Evolutionary conservation across 371 early-diverging fungal species (phyloP), one percentile per base, ranked within the genome.

Genomic region (Rhizopus sp.): DNA sequence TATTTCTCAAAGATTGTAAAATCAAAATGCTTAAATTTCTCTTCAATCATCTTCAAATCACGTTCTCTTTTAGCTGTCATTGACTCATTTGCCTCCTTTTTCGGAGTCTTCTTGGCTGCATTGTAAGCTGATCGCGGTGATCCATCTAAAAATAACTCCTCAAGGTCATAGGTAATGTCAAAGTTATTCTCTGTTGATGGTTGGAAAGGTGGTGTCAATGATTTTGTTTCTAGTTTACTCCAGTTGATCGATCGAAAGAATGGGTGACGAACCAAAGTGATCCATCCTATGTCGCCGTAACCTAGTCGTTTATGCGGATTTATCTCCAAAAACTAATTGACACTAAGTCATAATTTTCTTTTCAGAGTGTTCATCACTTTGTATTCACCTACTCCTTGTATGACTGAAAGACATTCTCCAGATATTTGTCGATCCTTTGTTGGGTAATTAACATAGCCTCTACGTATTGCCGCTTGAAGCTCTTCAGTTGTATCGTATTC

Each of bases 111-210:
- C 50, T 44, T 62, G 8, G 23, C 45, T 38, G 60, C 57, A 23
- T 53, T 49, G 9, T 51, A 60, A 12, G 52, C 38, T 38, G 65
- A 57, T 23, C 92, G 75, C 0, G 93, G 90, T 52, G 91, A 89
- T 31, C 94, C 92, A 62, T 96, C 97, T 32, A 94, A 74, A 35
- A 96, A 67, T 35, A 95, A 73, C 57, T 98, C 96, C 54, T 97
- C 96, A 32, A 96, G 69, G 58, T 97, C 97, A 71, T 93, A 91
- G 4, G 93, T 93, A 3, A 93, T 89, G 73, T 98, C 97, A 78
- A 97, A 98, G 54, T 93, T 92, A 38, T 80, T 81, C 46, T 91
- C 86, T 35, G 83, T 73, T 31, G 83, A 61, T 16, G 85, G 84
- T 48, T 70, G 71, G 70, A 87, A 90, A 3, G 82, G 82, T 16